Percentiles rank a stretch among this genome's conserved stretches.
These are phyloP conservation scores for Telfairia occidentalis DNA, from an alignment of 331 rosid genomes.

Conservation along the genomic window DNA sequence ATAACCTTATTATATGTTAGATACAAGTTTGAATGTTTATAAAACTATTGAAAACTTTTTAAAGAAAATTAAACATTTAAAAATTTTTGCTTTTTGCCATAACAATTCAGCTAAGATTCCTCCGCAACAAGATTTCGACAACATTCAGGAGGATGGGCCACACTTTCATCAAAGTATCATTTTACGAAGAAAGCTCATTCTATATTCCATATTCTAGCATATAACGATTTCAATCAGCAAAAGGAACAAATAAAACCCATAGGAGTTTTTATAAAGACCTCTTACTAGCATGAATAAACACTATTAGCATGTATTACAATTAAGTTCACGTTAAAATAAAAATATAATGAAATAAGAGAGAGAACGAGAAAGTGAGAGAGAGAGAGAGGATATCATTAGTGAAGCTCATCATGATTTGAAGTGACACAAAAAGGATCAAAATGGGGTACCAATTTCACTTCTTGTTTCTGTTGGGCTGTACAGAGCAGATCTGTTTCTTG, in stretches of 20 bases:
- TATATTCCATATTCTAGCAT: not conserved
- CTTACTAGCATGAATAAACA: conserved; percentile 10
- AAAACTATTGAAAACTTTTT: no score
- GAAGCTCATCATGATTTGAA: conserved; percentile 8
- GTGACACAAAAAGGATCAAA: conserved; percentile 31
- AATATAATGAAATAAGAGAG: not conserved
- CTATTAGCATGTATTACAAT: conserved; percentile 9
- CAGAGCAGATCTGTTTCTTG: conserved; percentile 92
- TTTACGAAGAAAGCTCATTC: not conserved
- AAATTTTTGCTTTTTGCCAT: not conserved
- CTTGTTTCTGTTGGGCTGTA: conserved; percentile 96
- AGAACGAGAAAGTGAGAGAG: not conserved
- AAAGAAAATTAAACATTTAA: no score
- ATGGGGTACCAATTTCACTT: conserved; percentile 92
- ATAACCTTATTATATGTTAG: no score
- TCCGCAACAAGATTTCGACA: not conserved
- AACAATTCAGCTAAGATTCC: not conserved
- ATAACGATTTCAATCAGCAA: not conserved
- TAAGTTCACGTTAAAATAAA: not conserved
- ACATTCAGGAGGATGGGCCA: not conserved
- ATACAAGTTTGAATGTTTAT: not conserved
- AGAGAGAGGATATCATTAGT: not conserved
- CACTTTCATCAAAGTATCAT: not conserved
- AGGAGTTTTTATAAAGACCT: not conserved
- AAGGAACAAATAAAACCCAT: not conserved